These are phyloP conservation scores for Capsicum rhomboideum DNA, from an alignment of 257 asterid genomes.

Conservation along the genomic window DNA sequence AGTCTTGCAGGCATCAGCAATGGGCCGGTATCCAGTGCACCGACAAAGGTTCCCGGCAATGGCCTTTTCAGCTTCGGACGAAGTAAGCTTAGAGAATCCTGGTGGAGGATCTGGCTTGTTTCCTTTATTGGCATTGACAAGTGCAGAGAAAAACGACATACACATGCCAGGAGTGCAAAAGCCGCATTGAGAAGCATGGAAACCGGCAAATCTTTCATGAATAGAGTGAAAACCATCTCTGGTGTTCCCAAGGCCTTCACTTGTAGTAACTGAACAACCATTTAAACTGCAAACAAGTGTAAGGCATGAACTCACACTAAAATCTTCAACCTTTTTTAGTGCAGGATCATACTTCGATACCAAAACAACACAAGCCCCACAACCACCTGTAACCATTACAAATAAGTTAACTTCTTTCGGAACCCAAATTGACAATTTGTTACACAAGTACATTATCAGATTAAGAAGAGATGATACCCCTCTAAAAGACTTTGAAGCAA, in stretches of 20 bases:
- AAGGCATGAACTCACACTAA: slow-evolving; percentile 53
- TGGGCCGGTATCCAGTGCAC: slow-evolving; percentile 75
- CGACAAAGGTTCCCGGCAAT: slow-evolving; percentile 62
- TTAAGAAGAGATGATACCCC: not conserved
- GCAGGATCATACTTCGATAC: slow-evolving; percentile 44
- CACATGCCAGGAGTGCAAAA: slow-evolving; percentile 82
- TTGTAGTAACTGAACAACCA: slow-evolving; percentile 57
- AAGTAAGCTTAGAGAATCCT: slow-evolving; percentile 55
- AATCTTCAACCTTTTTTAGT: slow-evolving; percentile 31
- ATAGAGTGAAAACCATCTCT: slow-evolving; percentile 70
- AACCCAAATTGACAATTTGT: not conserved
- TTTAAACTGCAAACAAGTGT: slow-evolving; percentile 60
- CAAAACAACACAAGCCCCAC: slow-evolving; percentile 76
- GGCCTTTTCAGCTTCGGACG: slow-evolving; percentile 60
- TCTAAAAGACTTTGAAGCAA: not conserved
- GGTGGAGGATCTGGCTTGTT: slow-evolving; percentile 22
- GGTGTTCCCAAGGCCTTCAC: slow-evolving; percentile 75
- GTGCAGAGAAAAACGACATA: slow-evolving; percentile 59
- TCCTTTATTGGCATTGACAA: slow-evolving; percentile 38
- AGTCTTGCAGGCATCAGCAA: slow-evolving; percentile 73
- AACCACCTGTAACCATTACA: slow-evolving; percentile 45
- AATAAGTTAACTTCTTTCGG: not conserved
- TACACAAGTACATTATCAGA: not conserved
- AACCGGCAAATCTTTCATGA: slow-evolving; percentile 66
- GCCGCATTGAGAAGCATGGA: slow-evolving; percentile 81